Percentiles rank a stretch among this genome's conserved stretches.
Conservation (phyloP, 495 filamentous ascomycete genomes). For the Xylaria curta region DNA sequence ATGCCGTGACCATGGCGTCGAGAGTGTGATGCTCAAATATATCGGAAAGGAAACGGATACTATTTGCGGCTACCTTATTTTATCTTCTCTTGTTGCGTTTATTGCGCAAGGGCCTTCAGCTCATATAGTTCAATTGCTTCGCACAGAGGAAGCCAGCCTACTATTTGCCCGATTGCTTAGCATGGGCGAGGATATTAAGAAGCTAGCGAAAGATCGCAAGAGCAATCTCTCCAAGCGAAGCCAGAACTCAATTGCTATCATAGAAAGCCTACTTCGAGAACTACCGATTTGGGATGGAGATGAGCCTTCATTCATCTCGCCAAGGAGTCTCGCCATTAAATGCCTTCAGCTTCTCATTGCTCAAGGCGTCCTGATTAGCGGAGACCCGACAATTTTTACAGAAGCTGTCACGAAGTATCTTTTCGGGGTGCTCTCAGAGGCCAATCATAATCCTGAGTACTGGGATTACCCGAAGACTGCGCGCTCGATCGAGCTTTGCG, state of each 20-base stretch:
- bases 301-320: conserved; percentile 60
- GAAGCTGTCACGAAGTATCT: conserved; percentile 54
- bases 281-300: conserved; percentile 63
- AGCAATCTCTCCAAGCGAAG: conserved; percentile 72
- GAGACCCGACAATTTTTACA: conserved; percentile 55
- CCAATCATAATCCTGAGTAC: conserved; percentile 38
- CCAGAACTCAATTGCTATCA: conserved; percentile 57
- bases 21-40: conserved; percentile 66
- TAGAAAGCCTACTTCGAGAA: conserved; percentile 56
- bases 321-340: conserved; percentile 67
- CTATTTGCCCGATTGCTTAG: conserved; percentile 63
- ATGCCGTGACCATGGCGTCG: conserved; percentile 77
- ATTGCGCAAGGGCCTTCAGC: conserved; percentile 57
- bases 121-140: conserved; percentile 58
- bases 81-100: conserved; percentile 62
- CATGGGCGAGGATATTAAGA: conserved; percentile 55
- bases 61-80: conserved; percentile 64
- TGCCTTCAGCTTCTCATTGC: conserved; percentile 65
- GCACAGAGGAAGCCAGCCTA: conserved; percentile 52
- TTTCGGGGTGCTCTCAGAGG: conserved; percentile 55
- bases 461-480: conserved; percentile 43
- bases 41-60: conserved; percentile 59
- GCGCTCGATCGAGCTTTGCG: conserved; percentile 46
- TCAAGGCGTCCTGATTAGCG: conserved; percentile 53
- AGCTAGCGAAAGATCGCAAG: conserved; percentile 65